Evolutionary conservation across 169 alveolate species (phyloP).

Genomic region (Sarcocystis neurona): DNA sequence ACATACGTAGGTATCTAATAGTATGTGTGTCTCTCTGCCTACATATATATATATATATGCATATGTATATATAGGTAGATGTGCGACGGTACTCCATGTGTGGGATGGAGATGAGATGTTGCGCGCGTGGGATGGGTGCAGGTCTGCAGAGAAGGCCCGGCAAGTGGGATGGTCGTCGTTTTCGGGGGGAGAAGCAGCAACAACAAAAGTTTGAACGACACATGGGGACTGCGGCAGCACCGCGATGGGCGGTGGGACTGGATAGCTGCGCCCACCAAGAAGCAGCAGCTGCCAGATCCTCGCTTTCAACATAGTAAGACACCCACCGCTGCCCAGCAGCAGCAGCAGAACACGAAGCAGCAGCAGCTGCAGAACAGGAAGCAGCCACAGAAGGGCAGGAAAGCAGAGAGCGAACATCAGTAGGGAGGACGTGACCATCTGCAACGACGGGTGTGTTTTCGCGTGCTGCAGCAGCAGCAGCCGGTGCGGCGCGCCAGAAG

Average conservation of each 20-base stretch:
- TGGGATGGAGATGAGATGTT: no score
- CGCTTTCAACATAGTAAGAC: slow-evolving; percentile 87
- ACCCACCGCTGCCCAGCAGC: neutral
- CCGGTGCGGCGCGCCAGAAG: no score
- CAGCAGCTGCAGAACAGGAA: no score
- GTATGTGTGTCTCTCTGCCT: no score
- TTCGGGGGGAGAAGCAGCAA: slow-evolving; percentile 98
- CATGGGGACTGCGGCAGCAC: slow-evolving; percentile 99
- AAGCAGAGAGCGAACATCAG: neutral
- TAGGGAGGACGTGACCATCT: neutral
- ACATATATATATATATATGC: no score
- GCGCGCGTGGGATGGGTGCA: no score
- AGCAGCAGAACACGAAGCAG: no score
- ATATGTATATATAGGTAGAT: no score
- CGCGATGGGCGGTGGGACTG: slow-evolving; percentile 99
- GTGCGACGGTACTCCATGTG: no score
- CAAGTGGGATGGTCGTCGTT: slow-evolving; percentile 98
- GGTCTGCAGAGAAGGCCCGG: slow-evolving; percentile 95
- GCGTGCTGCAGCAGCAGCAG: no score
- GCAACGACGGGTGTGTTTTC: no score
- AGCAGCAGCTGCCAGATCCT: slow-evolving; percentile 86
- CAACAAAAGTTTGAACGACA: slow-evolving; percentile 91
- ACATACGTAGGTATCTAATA: no score
- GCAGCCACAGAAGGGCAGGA: neutral
- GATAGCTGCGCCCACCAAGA: slow-evolving; percentile 97